Evolutionary conservation across 495 filamentous ascomycete genomes (phyloP).

Genomic region (Penicillium antarcticum): DNA sequence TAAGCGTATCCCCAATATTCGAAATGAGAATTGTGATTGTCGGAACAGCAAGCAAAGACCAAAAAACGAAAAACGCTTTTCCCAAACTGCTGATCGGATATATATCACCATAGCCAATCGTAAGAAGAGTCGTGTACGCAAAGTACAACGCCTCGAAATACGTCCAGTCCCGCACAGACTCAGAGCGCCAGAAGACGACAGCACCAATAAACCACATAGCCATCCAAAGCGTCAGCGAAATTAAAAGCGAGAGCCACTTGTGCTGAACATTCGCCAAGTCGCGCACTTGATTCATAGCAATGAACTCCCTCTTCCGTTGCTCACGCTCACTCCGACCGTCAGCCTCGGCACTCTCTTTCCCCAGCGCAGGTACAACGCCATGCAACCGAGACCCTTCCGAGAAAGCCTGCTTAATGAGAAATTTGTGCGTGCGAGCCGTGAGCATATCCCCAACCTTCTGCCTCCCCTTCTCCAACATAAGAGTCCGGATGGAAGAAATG

Average conservation of each 20-base stretch:
- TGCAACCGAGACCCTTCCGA: slow-evolving; percentile 8
- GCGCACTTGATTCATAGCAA: slow-evolving; percentile 74
- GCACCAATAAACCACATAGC: slow-evolving; percentile 78
- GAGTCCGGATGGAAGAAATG: slow-evolving; percentile 73
- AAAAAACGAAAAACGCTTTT: slow-evolving; percentile 83
- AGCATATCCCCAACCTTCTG: slow-evolving; percentile 65
- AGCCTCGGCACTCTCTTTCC: not conserved
- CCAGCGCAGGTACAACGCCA: slow-evolving; percentile 14
- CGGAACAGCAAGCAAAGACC: slow-evolving; percentile 80
- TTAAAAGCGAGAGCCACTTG: slow-evolving; percentile 63
- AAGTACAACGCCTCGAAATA: slow-evolving; percentile 84
- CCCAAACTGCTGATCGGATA: slow-evolving; percentile 67
- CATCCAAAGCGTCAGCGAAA: slow-evolving; percentile 64
- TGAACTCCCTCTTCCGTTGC: slow-evolving; percentile 66
- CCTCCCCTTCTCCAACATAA: slow-evolving; percentile 76
- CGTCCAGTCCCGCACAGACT: slow-evolving; percentile 60
- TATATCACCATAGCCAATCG: slow-evolving; percentile 83
- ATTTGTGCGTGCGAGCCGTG: slow-evolving; percentile 63
- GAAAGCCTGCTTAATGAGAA: slow-evolving; percentile 40
- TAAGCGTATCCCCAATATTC: slow-evolving; percentile 65
- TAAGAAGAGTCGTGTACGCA: slow-evolving; percentile 71
- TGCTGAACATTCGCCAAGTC: slow-evolving; percentile 51
- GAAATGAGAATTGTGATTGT: slow-evolving; percentile 80
- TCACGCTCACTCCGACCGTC: slow-evolving; percentile 46
- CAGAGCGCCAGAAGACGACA: slow-evolving; percentile 60